Evolutionary conservation across 192 early-diverging fungal genomes (phyloP), one percentile per base, ranked within the genome.

Genomic region (Coemansia sp.): DNA sequence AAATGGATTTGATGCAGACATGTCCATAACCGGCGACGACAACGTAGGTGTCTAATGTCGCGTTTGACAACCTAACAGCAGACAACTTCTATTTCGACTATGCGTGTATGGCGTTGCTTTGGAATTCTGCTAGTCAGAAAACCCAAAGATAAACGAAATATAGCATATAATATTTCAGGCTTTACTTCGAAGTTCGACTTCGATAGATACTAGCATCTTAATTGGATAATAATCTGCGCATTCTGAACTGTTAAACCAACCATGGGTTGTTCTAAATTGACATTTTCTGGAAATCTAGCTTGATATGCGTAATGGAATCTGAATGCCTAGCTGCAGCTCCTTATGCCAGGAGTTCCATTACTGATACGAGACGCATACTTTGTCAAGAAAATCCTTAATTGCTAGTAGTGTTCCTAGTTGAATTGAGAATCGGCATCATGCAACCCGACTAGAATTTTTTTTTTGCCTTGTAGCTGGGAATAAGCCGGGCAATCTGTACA

Each of bases 1-100:
- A 0, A n/a, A 26, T 23, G 79, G 79, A 0, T 82, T 82, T 51
- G 69, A 71, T 1, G 65, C 61, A 22, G 56, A 71, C 56, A 68
- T 69, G 61, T 12, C 56, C 0, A 64, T 79, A 31, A 24, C 54
- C 23, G 76, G 61, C 12, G 18, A 53, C 18, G 60, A 59, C 7
- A 41, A 63, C 18, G 41, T 41, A 19, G 38, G 30, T 47, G 19
- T 19, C 7, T 68, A 56, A 30, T n/a, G 38, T 16, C 3, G 14
- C 16, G 9, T 14, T 44, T 16, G 38, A 44, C 38, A 44, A 16
- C 38, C 38, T 44, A 14, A 16, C 10, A 1, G 38, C 38, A 44
- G 38, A 16, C 16, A 16, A 44, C 12, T 14, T 44, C 8, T 44
- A 44, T 9, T 44, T 14, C 14, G 38, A 44, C 38, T 16, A 44